Evolutionary conservation across 2,329 filamentous ascomycete species (phyloP).

Genomic region (Ceratocystis cubensis): DNA sequence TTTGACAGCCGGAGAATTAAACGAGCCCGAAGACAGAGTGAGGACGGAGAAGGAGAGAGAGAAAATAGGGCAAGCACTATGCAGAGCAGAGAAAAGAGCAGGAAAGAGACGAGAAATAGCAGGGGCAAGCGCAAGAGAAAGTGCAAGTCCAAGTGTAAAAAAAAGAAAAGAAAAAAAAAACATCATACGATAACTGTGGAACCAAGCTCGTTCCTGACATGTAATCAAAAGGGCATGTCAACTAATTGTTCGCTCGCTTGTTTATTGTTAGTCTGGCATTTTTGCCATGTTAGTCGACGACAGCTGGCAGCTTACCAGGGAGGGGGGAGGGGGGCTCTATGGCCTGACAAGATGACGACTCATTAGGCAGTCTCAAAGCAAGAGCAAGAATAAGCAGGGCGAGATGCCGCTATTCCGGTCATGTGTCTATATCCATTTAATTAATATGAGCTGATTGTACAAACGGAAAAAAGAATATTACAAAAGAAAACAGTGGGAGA

Average conservation of each 20-base stretch:
- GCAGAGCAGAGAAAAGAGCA: background rate
- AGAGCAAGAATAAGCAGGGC: background rate
- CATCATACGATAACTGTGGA: slow-evolving; percentile 4
- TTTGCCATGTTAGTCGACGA: background rate
- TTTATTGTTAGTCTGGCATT: background rate
- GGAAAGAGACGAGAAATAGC: background rate
- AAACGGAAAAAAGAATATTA: no score
- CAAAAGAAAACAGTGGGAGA: no score
- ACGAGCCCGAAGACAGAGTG: background rate
- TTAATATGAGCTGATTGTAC: no score
- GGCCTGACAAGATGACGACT: background rate
- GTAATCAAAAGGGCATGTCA: background rate
- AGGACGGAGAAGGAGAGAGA: background rate
- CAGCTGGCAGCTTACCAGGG: background rate
- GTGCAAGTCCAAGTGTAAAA: background rate
- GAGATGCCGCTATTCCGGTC: background rate
- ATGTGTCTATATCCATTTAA: no score
- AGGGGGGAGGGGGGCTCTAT: background rate
- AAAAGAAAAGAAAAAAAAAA: background rate
- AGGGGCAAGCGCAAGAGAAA: background rate
- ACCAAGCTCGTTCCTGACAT: slow-evolving; percentile 6
- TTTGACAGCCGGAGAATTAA: slow-evolving; percentile 7
- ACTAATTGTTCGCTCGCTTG: background rate
- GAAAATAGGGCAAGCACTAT: background rate
- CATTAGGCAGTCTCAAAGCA: background rate